Evolutionary conservation across 163 green algal genomes (phyloP).

Genomic region (Scenedesmus sp.): DNA sequence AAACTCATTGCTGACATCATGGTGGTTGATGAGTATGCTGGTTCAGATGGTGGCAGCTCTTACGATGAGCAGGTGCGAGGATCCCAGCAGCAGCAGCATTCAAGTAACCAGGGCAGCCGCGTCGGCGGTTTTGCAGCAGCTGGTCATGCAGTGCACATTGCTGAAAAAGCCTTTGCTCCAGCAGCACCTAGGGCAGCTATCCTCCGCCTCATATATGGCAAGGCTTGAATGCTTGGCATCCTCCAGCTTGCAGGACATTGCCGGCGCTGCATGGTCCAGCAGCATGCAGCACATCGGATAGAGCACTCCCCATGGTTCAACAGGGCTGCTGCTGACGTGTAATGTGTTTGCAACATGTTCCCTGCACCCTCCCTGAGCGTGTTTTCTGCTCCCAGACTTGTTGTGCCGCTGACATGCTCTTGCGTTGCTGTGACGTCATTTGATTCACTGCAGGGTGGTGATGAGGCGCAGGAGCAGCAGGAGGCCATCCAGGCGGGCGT

Average conservation of each 20-base stretch:
- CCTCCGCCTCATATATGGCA: too few relatives aligned
- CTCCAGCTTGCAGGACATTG: too few relatives aligned
- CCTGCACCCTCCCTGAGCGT: background rate
- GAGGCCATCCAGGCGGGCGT: conserved; percentile 46
- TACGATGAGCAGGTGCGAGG: background rate
- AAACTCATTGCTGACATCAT: background rate
- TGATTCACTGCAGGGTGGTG: background rate
- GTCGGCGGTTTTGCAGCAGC: background rate
- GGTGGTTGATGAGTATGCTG: background rate
- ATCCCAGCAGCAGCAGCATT: background rate
- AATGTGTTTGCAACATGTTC: too few relatives aligned
- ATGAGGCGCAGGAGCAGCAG: conserved; percentile 14
- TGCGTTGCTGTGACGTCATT: background rate
- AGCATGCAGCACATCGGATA: conserved; percentile 2
- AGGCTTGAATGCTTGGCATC: too few relatives aligned
- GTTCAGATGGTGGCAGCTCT: background rate
- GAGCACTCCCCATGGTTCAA: too few relatives aligned
- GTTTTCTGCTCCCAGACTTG: background rate
- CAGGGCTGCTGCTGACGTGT: too few relatives aligned
- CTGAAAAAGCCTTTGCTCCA: too few relatives aligned
- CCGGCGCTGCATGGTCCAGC: background rate
- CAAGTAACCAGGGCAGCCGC: background rate
- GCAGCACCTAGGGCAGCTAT: too few relatives aligned
- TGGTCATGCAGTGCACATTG: too few relatives aligned
- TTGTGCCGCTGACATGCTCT: too few relatives aligned